A percentile compares a stretch with the other conserved stretches of the same genome.
Conservation (phyloP, 1,284 basidiomycete species). For the Peniophora sp. region DNA sequence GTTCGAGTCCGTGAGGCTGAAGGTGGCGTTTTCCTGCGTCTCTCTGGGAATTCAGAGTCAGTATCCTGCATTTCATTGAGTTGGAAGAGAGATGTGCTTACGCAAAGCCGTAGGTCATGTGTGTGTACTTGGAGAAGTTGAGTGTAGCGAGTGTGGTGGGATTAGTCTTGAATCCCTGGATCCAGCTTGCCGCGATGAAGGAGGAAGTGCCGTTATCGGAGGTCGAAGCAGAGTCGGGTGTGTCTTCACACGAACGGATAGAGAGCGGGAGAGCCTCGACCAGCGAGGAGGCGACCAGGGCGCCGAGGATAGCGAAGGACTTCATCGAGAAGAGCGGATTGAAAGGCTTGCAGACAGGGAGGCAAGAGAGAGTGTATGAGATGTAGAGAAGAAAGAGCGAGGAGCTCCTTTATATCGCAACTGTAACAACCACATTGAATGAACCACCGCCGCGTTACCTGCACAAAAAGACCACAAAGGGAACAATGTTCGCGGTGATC, state of each 20-base stretch:
- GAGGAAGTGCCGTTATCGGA: conserved; percentile 14
- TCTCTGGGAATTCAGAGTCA: neutral
- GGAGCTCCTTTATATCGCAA: neutral
- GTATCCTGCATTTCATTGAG: neutral
- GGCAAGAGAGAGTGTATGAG: neutral
- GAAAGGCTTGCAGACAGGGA: neutral
- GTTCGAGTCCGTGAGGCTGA: conserved; percentile 14
- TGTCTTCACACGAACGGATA: neutral
- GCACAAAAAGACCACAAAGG: neutral
- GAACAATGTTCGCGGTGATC: neutral
- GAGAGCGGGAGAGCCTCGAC: neutral
- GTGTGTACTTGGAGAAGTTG: conserved; percentile 55
- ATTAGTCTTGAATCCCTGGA: conserved; percentile 50
- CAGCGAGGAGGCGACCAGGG: neutral
- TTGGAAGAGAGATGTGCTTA: conserved; percentile 20
- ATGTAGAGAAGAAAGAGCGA: neutral
- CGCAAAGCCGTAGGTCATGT: conserved; percentile 60
- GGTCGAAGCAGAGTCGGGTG: neutral
- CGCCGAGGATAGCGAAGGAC: neutral
- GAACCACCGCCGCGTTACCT: neutral
- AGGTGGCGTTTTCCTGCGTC: neutral
- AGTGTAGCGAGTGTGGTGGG: conserved; percentile 41
- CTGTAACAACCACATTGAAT: neutral
- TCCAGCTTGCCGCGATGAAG: conserved; percentile 49
- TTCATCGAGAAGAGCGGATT: neutral